phyloP scores from a whole-genome alignment of 805 yeast species.

The Nakazawaea pomicola region DNA sequence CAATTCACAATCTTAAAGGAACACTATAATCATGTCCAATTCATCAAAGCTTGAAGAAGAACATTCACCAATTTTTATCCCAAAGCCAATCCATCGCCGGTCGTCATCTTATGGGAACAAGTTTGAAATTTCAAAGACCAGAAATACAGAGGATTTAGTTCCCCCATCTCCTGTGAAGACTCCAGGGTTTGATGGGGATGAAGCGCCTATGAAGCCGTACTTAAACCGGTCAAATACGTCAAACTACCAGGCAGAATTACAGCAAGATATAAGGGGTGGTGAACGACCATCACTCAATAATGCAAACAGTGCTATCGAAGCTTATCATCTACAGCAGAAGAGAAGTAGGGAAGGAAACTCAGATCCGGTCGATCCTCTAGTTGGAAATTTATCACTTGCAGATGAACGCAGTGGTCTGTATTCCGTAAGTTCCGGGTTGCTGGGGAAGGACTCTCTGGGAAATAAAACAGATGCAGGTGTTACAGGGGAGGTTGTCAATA shows the following conservation, averaged over 20 bases:
- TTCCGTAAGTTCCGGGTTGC: not conserved
- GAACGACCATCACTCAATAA: not conserved
- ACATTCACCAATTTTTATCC: not conserved
- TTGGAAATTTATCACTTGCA: not conserved
- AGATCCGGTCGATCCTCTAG: not conserved
- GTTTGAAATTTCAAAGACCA: not conserved
- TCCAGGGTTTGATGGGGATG: constrained; percentile 4
- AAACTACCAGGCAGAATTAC: constrained; percentile 1
- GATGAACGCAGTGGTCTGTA: not conserved
- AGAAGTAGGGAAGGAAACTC: not conserved
- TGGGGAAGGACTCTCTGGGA: constrained; percentile 1
- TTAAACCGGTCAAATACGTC: constrained; percentile 2
- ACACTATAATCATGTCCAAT: too few relatives aligned
- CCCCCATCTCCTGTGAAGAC: constrained; percentile 11
- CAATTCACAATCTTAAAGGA: too few relatives aligned
- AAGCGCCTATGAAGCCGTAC: too few relatives aligned
- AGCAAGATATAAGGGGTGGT: not conserved
- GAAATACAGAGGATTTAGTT: not conserved
- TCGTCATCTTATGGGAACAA: constrained; percentile 2
- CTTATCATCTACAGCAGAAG: constrained; percentile 8
- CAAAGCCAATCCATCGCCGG: not conserved
- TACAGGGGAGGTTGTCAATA: not conserved
- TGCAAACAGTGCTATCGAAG: constrained; percentile 1
- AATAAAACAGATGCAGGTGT: not conserved
- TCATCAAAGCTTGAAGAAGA: not conserved